Conservation (phyloP, 805 yeast genomes). For the Torulaspora microellipsoides region DNA sequence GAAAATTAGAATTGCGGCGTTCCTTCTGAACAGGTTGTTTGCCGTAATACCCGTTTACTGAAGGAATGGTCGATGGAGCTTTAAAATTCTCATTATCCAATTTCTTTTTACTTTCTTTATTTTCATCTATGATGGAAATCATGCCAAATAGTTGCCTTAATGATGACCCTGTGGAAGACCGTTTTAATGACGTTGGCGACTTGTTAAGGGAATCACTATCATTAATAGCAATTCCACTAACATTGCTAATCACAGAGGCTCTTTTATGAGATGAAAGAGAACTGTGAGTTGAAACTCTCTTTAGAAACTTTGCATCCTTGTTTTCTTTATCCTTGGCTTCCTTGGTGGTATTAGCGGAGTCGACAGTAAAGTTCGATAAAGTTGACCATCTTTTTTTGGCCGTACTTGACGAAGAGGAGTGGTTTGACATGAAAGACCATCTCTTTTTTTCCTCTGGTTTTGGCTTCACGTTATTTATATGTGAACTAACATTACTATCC, state of each 20-base stretch:
- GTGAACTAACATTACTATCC: not conserved
- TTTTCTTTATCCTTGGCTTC: constrained; percentile 14
- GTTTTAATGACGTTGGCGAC: constrained; percentile 17
- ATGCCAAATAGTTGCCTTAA: constrained; percentile 31
- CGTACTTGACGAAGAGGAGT: constrained; percentile 22
- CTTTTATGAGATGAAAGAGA: constrained; percentile 16
- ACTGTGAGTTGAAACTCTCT: constrained; percentile 15
- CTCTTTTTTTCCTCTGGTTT: constrained; percentile 24
- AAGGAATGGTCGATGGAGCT: constrained; percentile 6
- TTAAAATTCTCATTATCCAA: constrained; percentile 6
- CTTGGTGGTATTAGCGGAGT: constrained; percentile 8
- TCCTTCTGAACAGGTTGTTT: constrained; percentile 4
- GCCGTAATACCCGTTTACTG: not conserved
- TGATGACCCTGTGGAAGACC: constrained; percentile 33
- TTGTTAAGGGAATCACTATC: constrained; percentile 4
- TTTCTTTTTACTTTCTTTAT: constrained; percentile 18
- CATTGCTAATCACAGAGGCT: constrained; percentile 13
- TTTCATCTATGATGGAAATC: constrained; percentile 23
- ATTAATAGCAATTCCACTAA: not conserved
- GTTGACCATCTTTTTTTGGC: constrained; percentile 33
- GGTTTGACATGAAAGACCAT: constrained; percentile 31
- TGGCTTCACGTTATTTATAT: constrained; percentile 1
- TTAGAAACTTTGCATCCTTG: constrained; percentile 10
- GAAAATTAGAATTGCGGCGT: constrained; percentile 13
- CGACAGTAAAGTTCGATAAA: constrained; percentile 23